Base-by-base conservation (phyloP, 1,139 yeast species). In the Debaryomycetaceae sp. region DNA sequence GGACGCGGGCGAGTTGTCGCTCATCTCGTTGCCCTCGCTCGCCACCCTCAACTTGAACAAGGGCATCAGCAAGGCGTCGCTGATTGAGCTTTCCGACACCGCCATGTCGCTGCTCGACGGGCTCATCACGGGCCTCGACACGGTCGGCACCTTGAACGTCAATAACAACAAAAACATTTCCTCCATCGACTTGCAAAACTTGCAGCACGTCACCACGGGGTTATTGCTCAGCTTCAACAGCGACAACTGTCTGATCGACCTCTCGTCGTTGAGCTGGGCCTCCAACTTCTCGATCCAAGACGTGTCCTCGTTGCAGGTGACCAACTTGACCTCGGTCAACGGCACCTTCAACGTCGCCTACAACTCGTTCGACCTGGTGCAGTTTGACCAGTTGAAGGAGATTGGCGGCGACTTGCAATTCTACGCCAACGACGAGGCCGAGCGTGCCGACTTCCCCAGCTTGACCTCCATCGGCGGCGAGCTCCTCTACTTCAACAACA, bases 151-250 rank as follows among this genome's bases (percentile, higher is more conserved):
- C 36, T 60, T 67, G 51, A 52, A 65, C 46, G 50, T 67, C 41
- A 65, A 66, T 53, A 66, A 66, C 49, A 67, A 67, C 56, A 66
- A 66, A 43, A 66, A 67, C 48, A 56, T 67, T 42, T 43, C 70
- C 11, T 21, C 39, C 17, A 52, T 67, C 34, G 61, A 61, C 35
- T 62, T 67, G 43, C 39, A 49, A n/a, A 48, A 48, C 33, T 60
- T 67, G 45, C 36, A 55, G 43, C 34, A 53, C 13, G 70, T 64
- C 32, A 39, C 55, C 25, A 7, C 24, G 4, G 63, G 61, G 36
- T 56, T 67, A 46, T 58, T 62, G 35, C 52, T 67, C 38, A 53
- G 65, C 39, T 67, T 67, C 58, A 67, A 67, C 56, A 51, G 57
- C 42, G 72, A 66, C 48, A 48, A 61, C 27, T 63, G 69, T 46